Conservation (phyloP, 2,329 filamentous ascomycete genomes). For the Fusarium nelsonii region DNA sequence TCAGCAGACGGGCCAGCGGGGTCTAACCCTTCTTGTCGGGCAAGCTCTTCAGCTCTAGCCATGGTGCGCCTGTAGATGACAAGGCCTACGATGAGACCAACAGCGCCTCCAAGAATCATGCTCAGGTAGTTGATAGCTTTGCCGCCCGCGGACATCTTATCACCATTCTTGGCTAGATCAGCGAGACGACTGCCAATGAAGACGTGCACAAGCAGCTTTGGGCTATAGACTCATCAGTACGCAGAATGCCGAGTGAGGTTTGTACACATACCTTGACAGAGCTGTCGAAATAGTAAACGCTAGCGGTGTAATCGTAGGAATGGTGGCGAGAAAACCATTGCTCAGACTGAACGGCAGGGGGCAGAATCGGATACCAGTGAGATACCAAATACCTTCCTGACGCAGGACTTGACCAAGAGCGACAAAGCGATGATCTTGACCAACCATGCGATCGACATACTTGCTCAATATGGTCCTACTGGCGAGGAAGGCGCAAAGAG, state of each 20-base stretch:
- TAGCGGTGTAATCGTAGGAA: constrained; percentile 83
- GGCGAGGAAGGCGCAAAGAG: constrained; percentile 81
- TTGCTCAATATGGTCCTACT: constrained; percentile 81
- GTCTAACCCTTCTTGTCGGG: constrained; percentile 56
- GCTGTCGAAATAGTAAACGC: constrained; percentile 86
- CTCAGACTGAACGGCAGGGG: constrained; percentile 92
- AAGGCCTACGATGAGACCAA: constrained; percentile 82
- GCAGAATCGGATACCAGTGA: constrained; percentile 92
- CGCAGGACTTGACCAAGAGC: constrained; percentile 90
- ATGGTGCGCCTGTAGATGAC: constrained; percentile 84
- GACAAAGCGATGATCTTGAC: constrained; percentile 86
- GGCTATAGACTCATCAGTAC: constrained; percentile 58
- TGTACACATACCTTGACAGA: constrained; percentile 67
- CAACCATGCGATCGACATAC: constrained; percentile 85
- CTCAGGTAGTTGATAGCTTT: constrained; percentile 86
- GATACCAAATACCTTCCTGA: constrained; percentile 87
- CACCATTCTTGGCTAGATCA: constrained; percentile 83
- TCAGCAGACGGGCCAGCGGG: constrained; percentile 46
- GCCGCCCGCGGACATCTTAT: constrained; percentile 82
- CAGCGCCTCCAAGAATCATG: constrained; percentile 77
- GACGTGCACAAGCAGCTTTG: constrained; percentile 90
- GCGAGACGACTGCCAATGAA: constrained; percentile 91
- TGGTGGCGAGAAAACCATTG: constrained; percentile 94
- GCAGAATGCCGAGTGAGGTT: background rate
- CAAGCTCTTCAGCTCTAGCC: constrained; percentile 70